Base-by-base conservation (phyloP, 208 protist genomes). In the Wallacemonas collosoma region DNA sequence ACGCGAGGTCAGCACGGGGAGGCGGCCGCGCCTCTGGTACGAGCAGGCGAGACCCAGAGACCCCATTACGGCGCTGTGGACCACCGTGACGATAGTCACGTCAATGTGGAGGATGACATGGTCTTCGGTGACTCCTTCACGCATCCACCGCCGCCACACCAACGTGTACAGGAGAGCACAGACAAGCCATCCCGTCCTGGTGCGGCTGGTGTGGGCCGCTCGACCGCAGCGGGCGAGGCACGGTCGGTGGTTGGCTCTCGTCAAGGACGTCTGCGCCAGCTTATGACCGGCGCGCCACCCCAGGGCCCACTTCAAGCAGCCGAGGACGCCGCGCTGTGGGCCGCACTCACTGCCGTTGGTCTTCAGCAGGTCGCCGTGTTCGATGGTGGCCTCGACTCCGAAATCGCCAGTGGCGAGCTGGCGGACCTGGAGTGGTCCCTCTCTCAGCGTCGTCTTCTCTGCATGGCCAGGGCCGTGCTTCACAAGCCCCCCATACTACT, bases 361-460 rank as follows among this genome's bases (percentile, higher is more conserved):
- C 76, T 93, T 2, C 74, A 81, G 60, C 44, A 62, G 17, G 55
- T 69, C 35, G 76, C 74, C 15, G 70, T 78, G 68, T 68, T 76
- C 55, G 61, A 75, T 57, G 84, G 87, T 11, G 84, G 82, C 45
- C 56, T 90, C 9, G 75, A 83, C 77, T 78, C 76, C 91, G 7
- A 60, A 47, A 11, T 76, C n/a, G 11, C 50, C 11, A 9, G 81
- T 95, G 5, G 63, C 26, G 47, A 89, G 89, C 70, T 84, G 67
- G 76, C 95, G 14, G 73, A 74, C 50, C 43, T 68, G 35, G 58
- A 53, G 15, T 74, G 67, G 68, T 47, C 50, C 15, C 86, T 44
- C 56, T 84, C 91, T 11, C 97, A 98, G 53, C 93, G 98, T 78
- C 98, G 98, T 74, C 82, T 99, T 36, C 67, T 99, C 1, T 98